These are phyloP conservation scores for Mycosarcoma maydis DNA, from an alignment of 1,284 basidiomycete genomes.

Conservation along the genomic window DNA sequence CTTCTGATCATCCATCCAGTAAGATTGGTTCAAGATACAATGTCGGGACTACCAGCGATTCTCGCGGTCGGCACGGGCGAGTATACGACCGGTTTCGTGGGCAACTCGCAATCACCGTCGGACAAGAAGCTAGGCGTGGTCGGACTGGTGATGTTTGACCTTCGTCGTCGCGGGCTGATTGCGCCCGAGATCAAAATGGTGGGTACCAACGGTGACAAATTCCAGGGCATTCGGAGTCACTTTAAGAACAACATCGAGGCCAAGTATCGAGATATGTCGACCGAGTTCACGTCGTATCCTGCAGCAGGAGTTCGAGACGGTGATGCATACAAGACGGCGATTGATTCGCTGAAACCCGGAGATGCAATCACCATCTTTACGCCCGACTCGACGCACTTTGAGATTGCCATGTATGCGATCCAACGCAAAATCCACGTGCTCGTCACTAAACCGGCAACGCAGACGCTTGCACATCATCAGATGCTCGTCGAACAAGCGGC, in stretches of 20 bases:
- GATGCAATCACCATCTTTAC: conserved; percentile 89
- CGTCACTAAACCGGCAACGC: conserved; percentile 90
- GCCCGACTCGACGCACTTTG: conserved; percentile 79
- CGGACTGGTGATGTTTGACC: conserved; percentile 86
- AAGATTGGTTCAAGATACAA: no score
- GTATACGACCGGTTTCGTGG: conserved; percentile 90
- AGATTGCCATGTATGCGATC: conserved; percentile 85
- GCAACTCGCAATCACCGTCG: conserved; percentile 86
- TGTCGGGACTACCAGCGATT: conserved; percentile 37
- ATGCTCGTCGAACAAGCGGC: conserved; percentile 78
- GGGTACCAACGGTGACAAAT: conserved; percentile 83
- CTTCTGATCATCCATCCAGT: no score
- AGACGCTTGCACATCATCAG: conserved; percentile 83
- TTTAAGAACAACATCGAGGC: conserved; percentile 82
- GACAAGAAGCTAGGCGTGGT: conserved; percentile 91
- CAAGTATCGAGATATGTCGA: conserved; percentile 86
- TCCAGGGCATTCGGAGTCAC: conserved; percentile 82
- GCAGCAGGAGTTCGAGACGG: conserved; percentile 76
- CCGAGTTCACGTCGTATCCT: conserved; percentile 83
- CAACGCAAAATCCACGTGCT: conserved; percentile 85
- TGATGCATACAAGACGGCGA: conserved; percentile 88
- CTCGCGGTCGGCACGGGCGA: conserved; percentile 49
- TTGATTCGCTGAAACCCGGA: conserved; percentile 79
- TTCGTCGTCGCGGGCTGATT: conserved; percentile 84
- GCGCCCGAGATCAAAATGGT: conserved; percentile 77